Conservation (phyloP, 106 monocot genomes). For the Allium sativum region DNA sequence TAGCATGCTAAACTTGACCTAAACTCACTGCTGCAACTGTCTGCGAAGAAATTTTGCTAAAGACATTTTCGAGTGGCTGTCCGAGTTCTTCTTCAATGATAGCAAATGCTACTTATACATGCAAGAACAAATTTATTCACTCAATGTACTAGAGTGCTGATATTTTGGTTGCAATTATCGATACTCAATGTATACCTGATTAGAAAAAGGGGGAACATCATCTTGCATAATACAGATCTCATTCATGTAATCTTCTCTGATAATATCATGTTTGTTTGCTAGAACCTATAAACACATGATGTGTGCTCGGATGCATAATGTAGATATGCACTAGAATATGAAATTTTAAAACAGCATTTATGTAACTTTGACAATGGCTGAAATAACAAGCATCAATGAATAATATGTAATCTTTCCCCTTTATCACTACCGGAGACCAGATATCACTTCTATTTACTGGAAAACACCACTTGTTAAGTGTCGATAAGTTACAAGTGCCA, state of each 20-base stretch:
- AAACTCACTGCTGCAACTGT: conserved; percentile 95
- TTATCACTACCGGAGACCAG: no score
- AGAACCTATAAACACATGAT: conserved; percentile 39
- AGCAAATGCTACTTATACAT: conserved; percentile 51
- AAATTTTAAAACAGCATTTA: no score
- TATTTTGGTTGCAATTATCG: no score
- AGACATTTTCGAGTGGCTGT: conserved; percentile 74
- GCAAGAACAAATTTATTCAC: not conserved
- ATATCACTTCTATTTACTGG: no score
- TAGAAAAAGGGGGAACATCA: conserved; percentile 90
- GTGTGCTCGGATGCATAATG: no score
- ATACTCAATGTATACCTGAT: conserved; percentile 35
- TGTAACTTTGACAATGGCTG: no score
- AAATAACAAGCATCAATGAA: no score
- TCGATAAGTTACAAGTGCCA: no score
- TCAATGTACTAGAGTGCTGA: no score
- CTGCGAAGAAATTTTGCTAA: conserved; percentile 74
- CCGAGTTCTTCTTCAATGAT: conserved; percentile 96
- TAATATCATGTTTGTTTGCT: conserved; percentile 90
- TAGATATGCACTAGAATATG: no score
- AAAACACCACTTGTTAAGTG: no score
- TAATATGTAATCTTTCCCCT: no score
- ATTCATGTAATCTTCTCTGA: conserved; percentile 98
- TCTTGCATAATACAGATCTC: conserved; percentile 96
- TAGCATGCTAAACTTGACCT: conserved; percentile 97